These are phyloP conservation scores for Polygonum aviculare DNA, from an alignment of 148 eudicot genomes.

Conservation along the genomic window DNA sequence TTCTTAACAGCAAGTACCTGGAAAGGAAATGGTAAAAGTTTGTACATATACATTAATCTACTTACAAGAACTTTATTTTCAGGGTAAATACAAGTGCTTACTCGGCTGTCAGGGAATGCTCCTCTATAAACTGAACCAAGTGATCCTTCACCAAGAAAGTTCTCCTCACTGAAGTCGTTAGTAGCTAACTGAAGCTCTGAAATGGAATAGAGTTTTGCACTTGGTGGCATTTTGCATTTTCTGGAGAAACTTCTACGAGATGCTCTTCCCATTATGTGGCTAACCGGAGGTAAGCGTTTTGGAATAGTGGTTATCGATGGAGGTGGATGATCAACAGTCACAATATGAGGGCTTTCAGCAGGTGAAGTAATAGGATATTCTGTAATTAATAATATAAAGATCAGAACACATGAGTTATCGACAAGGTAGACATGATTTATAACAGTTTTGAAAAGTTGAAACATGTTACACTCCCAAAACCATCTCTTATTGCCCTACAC, in stretches of 20 bases:
- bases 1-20: slow-evolving; percentile 75
- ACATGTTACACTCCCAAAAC: background rate
- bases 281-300: slow-evolving; percentile 31
- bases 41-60: background rate
- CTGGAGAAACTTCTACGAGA: slow-evolving; percentile 55
- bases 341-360: slow-evolving; percentile 34
- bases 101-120: slow-evolving; percentile 69
- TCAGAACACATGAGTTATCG: background rate
- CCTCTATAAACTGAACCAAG: slow-evolving; percentile 92
- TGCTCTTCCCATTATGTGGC: slow-evolving; percentile 24
- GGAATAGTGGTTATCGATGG: slow-evolving; percentile 42
- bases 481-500: background rate
- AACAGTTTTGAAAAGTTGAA: background rate
- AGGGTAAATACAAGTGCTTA: slow-evolving; percentile 15
- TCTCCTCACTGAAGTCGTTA: slow-evolving; percentile 52
- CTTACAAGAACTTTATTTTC: background rate
- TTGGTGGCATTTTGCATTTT: slow-evolving; percentile 40
- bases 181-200: slow-evolving; percentile 79
- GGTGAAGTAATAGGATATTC: slow-evolving; percentile 29
- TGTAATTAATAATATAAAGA: slow-evolving; percentile 7
- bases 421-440: background rate
- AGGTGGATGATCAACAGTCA: slow-evolving; percentile 29
- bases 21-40: slow-evolving; percentile 13
- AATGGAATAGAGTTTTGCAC: slow-evolving; percentile 55
- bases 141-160: slow-evolving; percentile 90